These are phyloP conservation scores for Bjerkandera adusta DNA, from an alignment of 1,284 basidiomycete genomes.

Conservation along the genomic window DNA sequence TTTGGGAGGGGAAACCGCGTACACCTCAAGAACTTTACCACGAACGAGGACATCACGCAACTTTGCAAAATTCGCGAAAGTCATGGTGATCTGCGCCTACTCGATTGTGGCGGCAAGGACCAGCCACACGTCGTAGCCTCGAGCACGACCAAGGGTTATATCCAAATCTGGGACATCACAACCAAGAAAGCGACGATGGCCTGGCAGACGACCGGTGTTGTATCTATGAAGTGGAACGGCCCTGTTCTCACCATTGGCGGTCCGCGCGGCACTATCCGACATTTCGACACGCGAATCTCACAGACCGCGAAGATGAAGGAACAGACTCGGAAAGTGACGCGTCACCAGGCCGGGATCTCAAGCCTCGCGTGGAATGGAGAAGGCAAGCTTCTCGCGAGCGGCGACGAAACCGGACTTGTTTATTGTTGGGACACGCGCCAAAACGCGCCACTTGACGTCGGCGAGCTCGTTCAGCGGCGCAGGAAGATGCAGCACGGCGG, in stretches of 20 bases:
- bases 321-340: conserved; percentile 44
- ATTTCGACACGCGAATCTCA: conserved; percentile 50
- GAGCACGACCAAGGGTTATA: conserved; percentile 43
- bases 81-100: conserved; percentile 41
- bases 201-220: conserved; percentile 44
- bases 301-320: conserved; percentile 48
- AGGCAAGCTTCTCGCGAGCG: conserved; percentile 49
- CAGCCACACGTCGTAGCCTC: conserved; percentile 42
- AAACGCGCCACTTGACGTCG: conserved; percentile 49
- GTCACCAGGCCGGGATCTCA: conserved; percentile 48
- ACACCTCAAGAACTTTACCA: conserved; percentile 46
- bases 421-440: conserved; percentile 51
- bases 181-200: conserved; percentile 42
- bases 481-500: conserved; percentile 42
- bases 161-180: conserved; percentile 52
- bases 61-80: conserved; percentile 48
- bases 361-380: conserved; percentile 48
- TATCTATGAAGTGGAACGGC: conserved; percentile 48
- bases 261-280: conserved; percentile 46
- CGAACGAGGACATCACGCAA: conserved; percentile 43
- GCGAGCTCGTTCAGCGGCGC: conserved; percentile 49
- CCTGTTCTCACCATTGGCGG: conserved; percentile 46
- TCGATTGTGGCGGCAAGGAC: conserved; percentile 40
- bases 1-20: conserved; percentile 53
- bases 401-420: conserved; percentile 48